Percentiles rank a stretch among this genome's conserved stretches.
Conservation (phyloP, 108 stramenopile genomes). For the Fistulifera pelliculosa region DNA sequence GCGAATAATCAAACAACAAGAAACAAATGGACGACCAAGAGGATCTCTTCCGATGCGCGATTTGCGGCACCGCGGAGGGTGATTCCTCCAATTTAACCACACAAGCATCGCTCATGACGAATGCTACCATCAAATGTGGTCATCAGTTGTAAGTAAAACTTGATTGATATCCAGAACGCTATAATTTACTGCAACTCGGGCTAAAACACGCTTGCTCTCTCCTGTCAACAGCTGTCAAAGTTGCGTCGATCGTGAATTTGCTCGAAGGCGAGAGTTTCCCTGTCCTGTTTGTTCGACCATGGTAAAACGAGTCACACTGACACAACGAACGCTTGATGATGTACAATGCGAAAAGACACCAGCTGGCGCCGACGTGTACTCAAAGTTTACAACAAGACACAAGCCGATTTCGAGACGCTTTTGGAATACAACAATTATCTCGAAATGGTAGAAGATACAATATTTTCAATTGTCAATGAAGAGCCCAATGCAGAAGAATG, state of each 20-base stretch:
- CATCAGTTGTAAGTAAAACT: conserved; percentile 67
- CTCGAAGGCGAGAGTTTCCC: conserved; percentile 62
- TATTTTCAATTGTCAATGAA: conserved; percentile 81
- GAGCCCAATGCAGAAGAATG: conserved; percentile 82
- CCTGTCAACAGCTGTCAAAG: conserved; percentile 52
- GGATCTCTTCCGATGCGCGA: conserved; percentile 75
- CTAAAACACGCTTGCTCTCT: too few species aligned
- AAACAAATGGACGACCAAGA: conserved; percentile 41
- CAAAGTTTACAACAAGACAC: conserved; percentile 75
- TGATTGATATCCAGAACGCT: too few species aligned
- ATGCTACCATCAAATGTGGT: conserved; percentile 75
- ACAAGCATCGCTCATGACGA: conserved; percentile 66
- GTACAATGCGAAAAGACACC: conserved; percentile 80
- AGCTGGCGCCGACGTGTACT: conserved; percentile 72
- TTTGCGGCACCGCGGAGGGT: conserved; percentile 73
- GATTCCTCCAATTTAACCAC: conserved; percentile 78
- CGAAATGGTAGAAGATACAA: conserved; percentile 71
- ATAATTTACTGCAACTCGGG: too few species aligned
- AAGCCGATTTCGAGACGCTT: conserved; percentile 64
- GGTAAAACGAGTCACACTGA: conserved; percentile 76
- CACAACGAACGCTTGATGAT: conserved; percentile 73
- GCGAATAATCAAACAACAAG: too few species aligned
- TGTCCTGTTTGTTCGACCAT: conserved; percentile 77
- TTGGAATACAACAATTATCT: conserved; percentile 86
- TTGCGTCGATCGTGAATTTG: conserved; percentile 76